These are phyloP conservation scores for Cercophora sp. DNA, from an alignment of 495 filamentous ascomycete genomes.

Conservation along the genomic window DNA sequence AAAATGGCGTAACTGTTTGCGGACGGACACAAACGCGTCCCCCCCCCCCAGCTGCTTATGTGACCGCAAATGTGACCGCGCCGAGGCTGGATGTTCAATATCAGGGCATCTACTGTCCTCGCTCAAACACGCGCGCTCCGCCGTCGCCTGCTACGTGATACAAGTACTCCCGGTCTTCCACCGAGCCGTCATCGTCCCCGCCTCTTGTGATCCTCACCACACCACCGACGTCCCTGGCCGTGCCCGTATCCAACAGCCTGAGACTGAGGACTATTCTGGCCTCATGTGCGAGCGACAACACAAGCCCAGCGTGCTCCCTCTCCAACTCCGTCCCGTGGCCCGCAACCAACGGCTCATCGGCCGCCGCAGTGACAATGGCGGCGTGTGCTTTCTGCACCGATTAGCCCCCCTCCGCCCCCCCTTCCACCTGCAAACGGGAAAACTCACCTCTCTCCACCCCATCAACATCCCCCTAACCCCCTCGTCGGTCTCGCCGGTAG, in stretches of 20 bases:
- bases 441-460: constrained; percentile 51
- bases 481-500: constrained; percentile 32
- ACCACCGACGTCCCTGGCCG: constrained; percentile 86
- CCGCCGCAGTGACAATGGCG: constrained; percentile 61
- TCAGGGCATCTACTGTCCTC: constrained; percentile 47
- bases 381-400: constrained; percentile 47
- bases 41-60: neutral
- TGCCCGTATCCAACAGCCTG: constrained; percentile 73
- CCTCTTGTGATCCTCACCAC: constrained; percentile 72
- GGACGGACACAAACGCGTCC: constrained; percentile 11
- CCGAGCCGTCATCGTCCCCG: constrained; percentile 22
- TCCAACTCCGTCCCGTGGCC: constrained; percentile 59
- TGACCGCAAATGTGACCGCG: neutral
- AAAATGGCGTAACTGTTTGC: constrained; percentile 31
- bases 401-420: constrained; percentile 18
- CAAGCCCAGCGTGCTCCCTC: constrained; percentile 63
- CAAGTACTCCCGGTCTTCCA: constrained; percentile 67
- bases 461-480: constrained; percentile 37
- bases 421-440: neutral
- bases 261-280: constrained; percentile 66
- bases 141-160: constrained; percentile 77
- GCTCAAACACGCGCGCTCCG: constrained; percentile 74
- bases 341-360: constrained; percentile 65
- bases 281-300: constrained; percentile 67
- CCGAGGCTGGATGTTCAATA: neutral